Evolutionary conservation across 768 basidiomycete species (phyloP), one percentile per base, ranked within the genome.

Genomic region (Boletus eberwhitei): DNA sequence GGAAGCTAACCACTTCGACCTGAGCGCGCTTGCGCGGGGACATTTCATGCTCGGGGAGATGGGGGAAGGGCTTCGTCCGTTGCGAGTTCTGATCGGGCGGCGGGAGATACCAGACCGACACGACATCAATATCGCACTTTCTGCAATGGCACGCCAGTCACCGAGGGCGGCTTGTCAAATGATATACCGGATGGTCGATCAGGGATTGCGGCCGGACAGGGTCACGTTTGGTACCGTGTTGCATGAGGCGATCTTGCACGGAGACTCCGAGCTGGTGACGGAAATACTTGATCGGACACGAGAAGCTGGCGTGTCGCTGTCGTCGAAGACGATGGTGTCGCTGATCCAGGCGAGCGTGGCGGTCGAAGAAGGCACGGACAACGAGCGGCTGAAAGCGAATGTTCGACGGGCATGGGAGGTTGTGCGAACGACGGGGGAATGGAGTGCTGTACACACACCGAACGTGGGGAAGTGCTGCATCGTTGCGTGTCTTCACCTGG

Each of bases 81-180:
- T 89, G 61, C 72, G 71, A 48, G 52, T 77, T 51, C 63, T 87
- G 36, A 64, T 81, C 38, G 58, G 66, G 22, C 80, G 82, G 46
- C 69, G 64, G 52, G 79, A 85, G 64, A 62, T 78, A 48, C 85
- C 85, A 16, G 86, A 89, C 66, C 58, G 78, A 37, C 73, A 81
- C 63, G 88, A 90, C 62, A 71, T 87, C 47, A 88, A 87, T 61
- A 79, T 90, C 46, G 77, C 77, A 38, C 74, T 90, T 51, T 73
- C 75, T 4, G 79, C 77, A 11, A 66, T 87, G 48, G 79, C 85
- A 26, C 71, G 75, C 53, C 66, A 76, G 57, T 70, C 78, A 40
- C 79, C 85, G 21, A 68, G 69, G 12, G 61, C 61, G 16, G 88
- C 83, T 1, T 72, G 70, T 21, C 60, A 56, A 17, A 72, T 84